Conservation (phyloP, 1,284 basidiomycete species). For the Ustilago lituana region DNA sequence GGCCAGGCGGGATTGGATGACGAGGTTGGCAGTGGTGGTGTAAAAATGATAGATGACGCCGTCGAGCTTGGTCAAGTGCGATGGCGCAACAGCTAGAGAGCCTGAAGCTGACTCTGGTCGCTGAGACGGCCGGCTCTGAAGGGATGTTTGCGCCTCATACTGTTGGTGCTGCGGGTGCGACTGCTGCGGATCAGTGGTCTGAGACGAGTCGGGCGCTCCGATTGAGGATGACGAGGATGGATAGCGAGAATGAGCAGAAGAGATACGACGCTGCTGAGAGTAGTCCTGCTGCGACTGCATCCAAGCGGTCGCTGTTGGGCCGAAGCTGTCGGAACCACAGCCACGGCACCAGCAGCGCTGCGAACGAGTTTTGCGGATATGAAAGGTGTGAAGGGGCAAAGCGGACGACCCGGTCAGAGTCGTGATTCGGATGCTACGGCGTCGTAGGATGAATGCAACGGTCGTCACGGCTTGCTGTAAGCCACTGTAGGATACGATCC, state of each 20-base stretch:
- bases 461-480: too few species aligned
- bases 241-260: conserved; percentile 14
- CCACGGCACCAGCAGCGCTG: conserved; percentile 19
- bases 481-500: too few species aligned
- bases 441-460: too few species aligned
- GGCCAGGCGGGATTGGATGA: conserved; percentile 62
- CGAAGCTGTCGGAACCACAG: conserved; percentile 16
- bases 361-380: too few species aligned
- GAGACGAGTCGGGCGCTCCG: conserved; percentile 15
- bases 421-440: too few species aligned
- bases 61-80: conserved; percentile 45
- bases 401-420: too few species aligned
- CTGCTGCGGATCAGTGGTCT: conserved; percentile 12
- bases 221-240: conserved; percentile 25
- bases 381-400: too few species aligned
- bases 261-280: conserved; percentile 13
- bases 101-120: conserved; percentile 4
- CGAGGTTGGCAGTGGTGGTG: conserved; percentile 65
- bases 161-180: conserved; percentile 9
- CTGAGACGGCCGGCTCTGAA: conserved; percentile 16
- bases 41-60: conserved; percentile 66
- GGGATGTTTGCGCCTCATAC: conserved; percentile 18
- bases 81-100: conserved; percentile 3
- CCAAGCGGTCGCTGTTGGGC: conserved; percentile 20
- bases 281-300: conserved; percentile 34